Conservation (phyloP, 768 basidiomycete species). For the Lactarius indigo region DNA sequence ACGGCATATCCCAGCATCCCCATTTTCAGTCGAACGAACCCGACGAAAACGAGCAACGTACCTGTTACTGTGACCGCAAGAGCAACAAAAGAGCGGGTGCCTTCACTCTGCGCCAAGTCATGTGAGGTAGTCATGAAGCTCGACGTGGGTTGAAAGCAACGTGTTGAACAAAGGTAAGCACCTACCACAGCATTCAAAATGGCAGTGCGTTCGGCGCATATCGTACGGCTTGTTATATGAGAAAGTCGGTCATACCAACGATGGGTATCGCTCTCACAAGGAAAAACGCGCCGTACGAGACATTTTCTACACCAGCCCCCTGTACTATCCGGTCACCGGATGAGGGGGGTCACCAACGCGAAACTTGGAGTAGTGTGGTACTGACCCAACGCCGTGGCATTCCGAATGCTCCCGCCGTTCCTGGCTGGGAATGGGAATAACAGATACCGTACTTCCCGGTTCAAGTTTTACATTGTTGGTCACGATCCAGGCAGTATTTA, state of each 20-base stretch:
- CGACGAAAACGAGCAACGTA: slow-evolving; percentile 35
- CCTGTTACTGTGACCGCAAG: slow-evolving; percentile 84
- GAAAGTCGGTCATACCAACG: neutral
- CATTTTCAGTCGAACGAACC: neutral
- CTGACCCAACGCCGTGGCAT: no score
- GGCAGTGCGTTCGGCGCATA: slow-evolving; percentile 94
- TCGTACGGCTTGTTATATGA: slow-evolving; percentile 64
- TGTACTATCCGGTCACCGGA: slow-evolving; percentile 68
- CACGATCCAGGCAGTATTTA: no score
- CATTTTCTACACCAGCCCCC: slow-evolving; percentile 93
- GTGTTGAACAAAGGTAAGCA: slow-evolving; percentile 26
- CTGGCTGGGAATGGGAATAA: no score
- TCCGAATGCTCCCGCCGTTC: no score
- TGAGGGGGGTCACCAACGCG: slow-evolving; percentile 80
- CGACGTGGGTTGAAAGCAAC: neutral
- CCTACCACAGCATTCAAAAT: slow-evolving; percentile 91
- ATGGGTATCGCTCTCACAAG: neutral
- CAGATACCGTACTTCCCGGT: no score
- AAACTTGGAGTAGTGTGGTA: slow-evolving; percentile 89
- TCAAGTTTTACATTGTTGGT: no score
- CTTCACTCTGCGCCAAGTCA: slow-evolving; percentile 63
- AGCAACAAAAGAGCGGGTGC: slow-evolving; percentile 61
- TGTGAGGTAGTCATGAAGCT: neutral
- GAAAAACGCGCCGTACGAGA: slow-evolving; percentile 67
- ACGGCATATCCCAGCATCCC: slow-evolving; percentile 56